Evolutionary conservation across 2,329 filamentous ascomycete species (phyloP).

Genomic region (Penicillium hesseltinei): DNA sequence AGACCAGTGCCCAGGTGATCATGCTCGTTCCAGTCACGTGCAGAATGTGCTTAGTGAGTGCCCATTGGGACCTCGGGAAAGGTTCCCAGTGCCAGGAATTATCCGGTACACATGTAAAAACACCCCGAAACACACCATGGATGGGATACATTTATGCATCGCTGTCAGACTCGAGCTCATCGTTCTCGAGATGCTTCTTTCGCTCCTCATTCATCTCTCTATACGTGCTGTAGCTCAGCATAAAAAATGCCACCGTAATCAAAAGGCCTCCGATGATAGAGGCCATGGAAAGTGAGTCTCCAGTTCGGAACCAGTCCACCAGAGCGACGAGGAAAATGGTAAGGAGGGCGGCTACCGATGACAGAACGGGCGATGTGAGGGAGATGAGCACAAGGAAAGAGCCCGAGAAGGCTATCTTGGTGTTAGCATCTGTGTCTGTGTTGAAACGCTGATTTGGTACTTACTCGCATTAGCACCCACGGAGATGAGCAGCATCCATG

Average conservation of each 20-base stretch:
- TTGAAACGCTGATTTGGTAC: constrained; percentile 26
- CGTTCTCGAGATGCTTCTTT: constrained; percentile 53
- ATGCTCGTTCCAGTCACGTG: too few species aligned
- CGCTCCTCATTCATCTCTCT: constrained; percentile 86
- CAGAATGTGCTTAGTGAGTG: too few species aligned
- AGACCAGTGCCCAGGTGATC: too few species aligned
- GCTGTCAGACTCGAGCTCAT: constrained; percentile 43
- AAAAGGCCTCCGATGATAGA: constrained; percentile 79
- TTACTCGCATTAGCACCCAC: constrained; percentile 79
- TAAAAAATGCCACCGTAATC: constrained; percentile 83
- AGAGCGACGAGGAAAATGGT: constrained; percentile 97
- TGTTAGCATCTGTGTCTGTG: constrained; percentile 1
- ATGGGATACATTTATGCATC: constrained; percentile 32
- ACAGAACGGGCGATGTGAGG: constrained; percentile 87
- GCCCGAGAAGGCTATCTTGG: constrained; percentile 69
- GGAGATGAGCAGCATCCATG: constrained; percentile 74
- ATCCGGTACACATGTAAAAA: not conserved
- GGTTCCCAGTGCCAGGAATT: too few species aligned
- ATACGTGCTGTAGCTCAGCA: constrained; percentile 89
- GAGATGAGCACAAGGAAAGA: constrained; percentile 91
- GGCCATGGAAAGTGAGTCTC: constrained; percentile 69
- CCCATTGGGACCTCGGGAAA: too few species aligned
- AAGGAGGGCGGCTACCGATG: constrained; percentile 84
- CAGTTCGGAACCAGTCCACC: constrained; percentile 83
- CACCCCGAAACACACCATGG: constrained; percentile 10